Percentiles rank a stretch among this genome's conserved stretches.
Evolutionary conservation across 73 alveolate species (phyloP).

Genomic region (Stentor roeselii): DNA sequence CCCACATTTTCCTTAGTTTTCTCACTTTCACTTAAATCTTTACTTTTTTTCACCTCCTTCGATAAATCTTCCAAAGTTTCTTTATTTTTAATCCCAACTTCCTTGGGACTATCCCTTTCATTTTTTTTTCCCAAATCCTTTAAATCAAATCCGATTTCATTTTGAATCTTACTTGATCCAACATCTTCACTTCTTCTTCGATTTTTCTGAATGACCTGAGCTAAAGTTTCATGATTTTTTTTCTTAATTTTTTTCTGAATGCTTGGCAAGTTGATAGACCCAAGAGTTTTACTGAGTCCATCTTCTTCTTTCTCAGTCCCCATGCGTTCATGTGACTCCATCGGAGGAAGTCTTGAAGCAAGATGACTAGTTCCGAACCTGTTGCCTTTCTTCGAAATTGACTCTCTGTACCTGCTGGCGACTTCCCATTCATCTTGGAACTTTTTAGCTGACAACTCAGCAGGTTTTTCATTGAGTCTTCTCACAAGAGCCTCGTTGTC

Average conservation of each 20-base stretch:
- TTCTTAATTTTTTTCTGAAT: neutral
- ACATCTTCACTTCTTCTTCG: neutral
- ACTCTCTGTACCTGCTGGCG: neutral
- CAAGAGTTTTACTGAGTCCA: neutral
- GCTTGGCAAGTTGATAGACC: neutral
- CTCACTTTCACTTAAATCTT: neutral
- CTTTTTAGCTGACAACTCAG: neutral
- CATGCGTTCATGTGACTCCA: neutral
- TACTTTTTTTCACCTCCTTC: neutral
- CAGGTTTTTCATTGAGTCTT: constrained; percentile 6
- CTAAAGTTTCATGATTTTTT: neutral
- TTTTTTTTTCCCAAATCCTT: neutral
- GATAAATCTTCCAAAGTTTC: neutral
- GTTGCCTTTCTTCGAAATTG: neutral
- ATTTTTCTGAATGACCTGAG: no score
- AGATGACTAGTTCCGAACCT: neutral
- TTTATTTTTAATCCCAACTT: neutral
- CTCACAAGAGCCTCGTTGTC: neutral
- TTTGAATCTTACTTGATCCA: neutral
- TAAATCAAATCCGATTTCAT: neutral
- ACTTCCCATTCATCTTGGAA: neutral
- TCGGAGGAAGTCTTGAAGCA: neutral
- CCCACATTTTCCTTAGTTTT: neutral
- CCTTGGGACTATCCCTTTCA: neutral
- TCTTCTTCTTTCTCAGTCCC: neutral